Base-by-base conservation (phyloP, 441 rosid genomes). In the Sinapis alba region DNA sequence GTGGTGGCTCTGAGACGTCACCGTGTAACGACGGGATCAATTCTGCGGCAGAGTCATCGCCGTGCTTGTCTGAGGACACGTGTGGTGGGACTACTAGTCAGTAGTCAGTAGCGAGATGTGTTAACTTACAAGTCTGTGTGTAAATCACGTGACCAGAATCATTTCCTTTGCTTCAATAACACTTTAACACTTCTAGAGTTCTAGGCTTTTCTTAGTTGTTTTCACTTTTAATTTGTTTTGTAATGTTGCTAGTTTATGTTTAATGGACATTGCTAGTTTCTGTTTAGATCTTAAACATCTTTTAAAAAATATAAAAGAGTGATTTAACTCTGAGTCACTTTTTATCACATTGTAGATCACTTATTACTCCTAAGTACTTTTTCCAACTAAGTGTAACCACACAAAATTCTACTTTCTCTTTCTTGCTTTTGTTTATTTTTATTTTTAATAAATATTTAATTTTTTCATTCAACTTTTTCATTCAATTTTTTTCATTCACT, bases 41-140 rank as follows among this genome's bases (percentile, higher is more conserved):
- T 68, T 89, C 93, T 0, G 89, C 84, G n/a, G 83, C 91, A 2
- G 97, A 90, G 45, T 69, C 73, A 3, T 92, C 98, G 0, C 97
- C 98, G 1, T 85, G 86, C 18, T 53, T 84, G 85, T 94, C 98
- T 0, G 97, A 88, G 61, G 97, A 87, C 77, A 89, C 92, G 1
- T 78, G 86, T 28, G 96, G 91, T 7, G 86, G 60, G 71, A 63
- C 82, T 9, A 71, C 38, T 26, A 86, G 91, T 77, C 95, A 83
- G 79, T 26, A 86, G 91, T 77, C 95, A 83, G 79, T 92, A 83
- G 86, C 18, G 64, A 18, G 32, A 61, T 26, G 45, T 51, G 56
- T 58, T 32, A 10, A 18, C 61, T 59, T 54, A 5, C 1, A 32
- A 8, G 18, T n/a, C 18, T 32, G 23, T 67, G 23, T 67, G 73